Percentiles rank a stretch among this genome's conserved stretches.
phyloP scores from a whole-genome alignment of 257 asterid species.

The Primulina eburnea region DNA sequence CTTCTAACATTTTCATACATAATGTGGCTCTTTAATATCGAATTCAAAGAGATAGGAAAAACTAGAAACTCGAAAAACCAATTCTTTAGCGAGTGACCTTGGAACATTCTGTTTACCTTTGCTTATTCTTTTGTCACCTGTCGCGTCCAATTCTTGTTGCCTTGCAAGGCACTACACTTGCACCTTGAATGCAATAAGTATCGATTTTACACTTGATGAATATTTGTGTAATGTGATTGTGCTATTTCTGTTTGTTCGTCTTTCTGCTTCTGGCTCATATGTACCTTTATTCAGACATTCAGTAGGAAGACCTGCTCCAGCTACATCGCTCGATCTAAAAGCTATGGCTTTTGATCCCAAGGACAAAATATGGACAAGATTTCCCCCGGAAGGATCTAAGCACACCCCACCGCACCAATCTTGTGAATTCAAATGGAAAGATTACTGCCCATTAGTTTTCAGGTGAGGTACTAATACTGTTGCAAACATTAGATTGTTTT shows the following conservation, averaged over 20 bases:
- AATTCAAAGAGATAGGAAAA: not conserved
- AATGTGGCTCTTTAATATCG: not conserved
- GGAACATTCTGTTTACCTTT: not conserved
- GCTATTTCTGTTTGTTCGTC: constrained; percentile 8
- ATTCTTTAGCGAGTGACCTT: not conserved
- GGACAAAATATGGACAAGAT: constrained; percentile 78
- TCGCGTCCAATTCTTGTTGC: not conserved
- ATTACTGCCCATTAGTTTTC: constrained; percentile 87
- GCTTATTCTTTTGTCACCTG: not conserved
- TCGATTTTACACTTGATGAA: not conserved
- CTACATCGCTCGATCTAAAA: constrained; percentile 62
- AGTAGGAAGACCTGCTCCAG: constrained; percentile 79
- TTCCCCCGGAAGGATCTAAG: constrained; percentile 86
- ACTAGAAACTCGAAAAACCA: not conserved
- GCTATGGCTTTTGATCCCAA: constrained; percentile 64
- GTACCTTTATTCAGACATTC: constrained; percentile 63
- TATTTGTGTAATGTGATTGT: not conserved
- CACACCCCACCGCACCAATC: constrained; percentile 93
- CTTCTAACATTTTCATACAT: not conserved
- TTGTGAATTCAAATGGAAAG: constrained; percentile 89
- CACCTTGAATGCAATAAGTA: not conserved
- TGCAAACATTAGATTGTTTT: not conserved
- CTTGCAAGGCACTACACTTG: not conserved
- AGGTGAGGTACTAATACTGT: constrained; percentile 49
- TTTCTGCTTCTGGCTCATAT: constrained; percentile 27